Evolutionary conservation across 2,329 filamentous ascomycete genomes (phyloP), one percentile per base, ranked within the genome.

Genomic region (Botrytis galanthina): DNA sequence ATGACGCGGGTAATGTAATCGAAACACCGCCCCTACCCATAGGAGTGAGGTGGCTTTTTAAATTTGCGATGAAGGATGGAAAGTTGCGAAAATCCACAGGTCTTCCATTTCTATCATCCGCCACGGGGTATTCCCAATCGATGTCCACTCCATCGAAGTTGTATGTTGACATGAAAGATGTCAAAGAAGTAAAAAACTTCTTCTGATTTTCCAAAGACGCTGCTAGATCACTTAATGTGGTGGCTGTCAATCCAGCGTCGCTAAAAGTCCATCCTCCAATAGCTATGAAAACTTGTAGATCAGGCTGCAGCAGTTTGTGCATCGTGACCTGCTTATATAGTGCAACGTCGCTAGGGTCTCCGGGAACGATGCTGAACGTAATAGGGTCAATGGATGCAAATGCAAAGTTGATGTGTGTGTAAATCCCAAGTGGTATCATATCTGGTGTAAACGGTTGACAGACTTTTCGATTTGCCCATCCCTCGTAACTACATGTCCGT

Each of bases 101-200:
- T 0, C 72, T 75, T 2, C 85, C 85, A 10, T 78, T 77, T 7
- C 83, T 80, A 42, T 84, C 83, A 26, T 81, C 78, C 5, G 84
- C 83, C 6, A 5, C 60, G 9, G 60, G 70, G 48, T 71, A 71
- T 35, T 71, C 70, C 70, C 70, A 71, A 16, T 71, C 70, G 4
- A 71, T 14, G 16, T 71, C 70, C 3, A 71, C 70, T 8, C 68
- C 68, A 37, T 70, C 57, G 37, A 61, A 70, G 29, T n/a, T 29
- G 26, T 70, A 46, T 32, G 26, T 20, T 18, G n/a, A 32, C 35
- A 60, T n/a, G 29, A 70, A 70, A 26, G n/a, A 29, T 42, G 39
- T 16, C 14, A 42, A 16, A 42, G 39, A 42, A 5, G 39, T 42
- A 42, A 42, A 42, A 10, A 42, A 42, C 39, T 42, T 42, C 4